A percentile compares a stretch with the other conserved stretches of the same genome.
Evolutionary conservation across 352 stramenopile species (phyloP).

Genomic region (Pythium guiyangense): DNA sequence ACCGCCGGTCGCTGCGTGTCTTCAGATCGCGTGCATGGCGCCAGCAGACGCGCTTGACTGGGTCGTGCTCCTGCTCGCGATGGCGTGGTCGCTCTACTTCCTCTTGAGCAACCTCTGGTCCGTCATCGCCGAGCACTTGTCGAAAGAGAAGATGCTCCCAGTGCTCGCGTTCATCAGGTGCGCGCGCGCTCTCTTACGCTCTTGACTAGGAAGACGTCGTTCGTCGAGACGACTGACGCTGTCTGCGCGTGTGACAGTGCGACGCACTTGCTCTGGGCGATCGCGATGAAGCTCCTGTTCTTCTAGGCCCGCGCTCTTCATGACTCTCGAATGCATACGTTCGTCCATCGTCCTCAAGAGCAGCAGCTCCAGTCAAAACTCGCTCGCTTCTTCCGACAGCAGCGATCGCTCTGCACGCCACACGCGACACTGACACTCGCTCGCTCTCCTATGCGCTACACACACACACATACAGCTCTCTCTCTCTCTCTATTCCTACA

Average conservation of each 20-base stretch:
- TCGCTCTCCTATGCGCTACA: too few species aligned
- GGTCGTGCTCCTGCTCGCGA: slow-evolving; percentile 72
- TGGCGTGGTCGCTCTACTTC: slow-evolving; percentile 86
- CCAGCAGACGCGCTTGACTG: slow-evolving; percentile 75
- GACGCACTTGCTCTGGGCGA: slow-evolving; percentile 76
- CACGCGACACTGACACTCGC: too few species aligned
- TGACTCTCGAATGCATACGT: slow-evolving; percentile 6
- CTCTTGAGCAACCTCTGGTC: slow-evolving; percentile 75
- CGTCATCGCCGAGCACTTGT: slow-evolving; percentile 70
- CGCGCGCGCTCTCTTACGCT: neutral
- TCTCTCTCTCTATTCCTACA: too few species aligned
- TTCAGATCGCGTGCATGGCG: slow-evolving; percentile 76
- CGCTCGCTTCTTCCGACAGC: too few species aligned
- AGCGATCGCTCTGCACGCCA: too few species aligned
- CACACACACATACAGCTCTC: too few species aligned
- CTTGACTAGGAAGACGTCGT: neutral
- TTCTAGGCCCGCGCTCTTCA: slow-evolving; percentile 38
- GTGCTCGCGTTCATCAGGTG: slow-evolving; percentile 81
- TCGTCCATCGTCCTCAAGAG: too few species aligned
- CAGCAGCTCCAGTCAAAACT: too few species aligned
- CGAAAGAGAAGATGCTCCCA: slow-evolving; percentile 86
- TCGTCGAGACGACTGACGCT: too few species aligned
- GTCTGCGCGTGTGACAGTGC: slow-evolving; percentile 27
- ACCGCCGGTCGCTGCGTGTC: too few species aligned
- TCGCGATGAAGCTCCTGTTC: slow-evolving; percentile 85